Base-by-base conservation (phyloP, 2,329 filamentous ascomycete species). In the Xylariaceae sp. region DNA sequence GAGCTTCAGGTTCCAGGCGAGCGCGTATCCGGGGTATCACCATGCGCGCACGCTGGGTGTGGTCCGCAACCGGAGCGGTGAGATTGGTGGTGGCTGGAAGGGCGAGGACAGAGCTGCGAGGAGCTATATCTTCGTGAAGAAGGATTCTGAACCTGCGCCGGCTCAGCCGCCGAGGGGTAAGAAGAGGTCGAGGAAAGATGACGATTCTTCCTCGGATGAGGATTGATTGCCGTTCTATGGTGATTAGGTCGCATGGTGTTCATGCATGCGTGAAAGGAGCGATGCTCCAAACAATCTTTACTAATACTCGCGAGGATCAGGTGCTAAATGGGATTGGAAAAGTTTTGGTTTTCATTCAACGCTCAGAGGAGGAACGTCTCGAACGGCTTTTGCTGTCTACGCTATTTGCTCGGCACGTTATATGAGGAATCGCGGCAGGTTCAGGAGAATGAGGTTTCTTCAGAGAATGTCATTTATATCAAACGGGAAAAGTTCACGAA, bases 21-120 rank as follows among this genome's bases (percentile, higher is more conserved):
- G 68, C 13, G 83, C 81, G 23, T 94, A 93, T 71, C 88, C 87
- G 0, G 87, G 87, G 0, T 94, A 94, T 72, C 78, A 74, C 61
- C 89, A 93, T 74, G 86, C 88, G 13, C 73, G 89, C 60, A 93
- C 89, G 3, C 72, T 91, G 60, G 89, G 89, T 1, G 85, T 84
- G 2, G 79, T 88, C 45, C 76, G 73, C 66, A 81, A 75, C 51
- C 77, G 75, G 55, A 73, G 73, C 55, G 76, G 78, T 45, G 76
- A 80, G 58, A 70, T 70, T 1, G 76, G 78, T 59, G 73, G 74
- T 13, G 74, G 74, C 2, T 82, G 80, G 80, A 80, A 75, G 67
- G 80, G 80, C 5, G 80, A 82, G 65, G 77, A 82, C 47, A 74
- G 80, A 70, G 68, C 73, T 0, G 77, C 83, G 23, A 76, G 85